Percentiles rank a stretch among this genome's conserved stretches.
Conservation (phyloP, 1,284 basidiomycete genomes). For the Erythrobasidium hasegawianum region DNA sequence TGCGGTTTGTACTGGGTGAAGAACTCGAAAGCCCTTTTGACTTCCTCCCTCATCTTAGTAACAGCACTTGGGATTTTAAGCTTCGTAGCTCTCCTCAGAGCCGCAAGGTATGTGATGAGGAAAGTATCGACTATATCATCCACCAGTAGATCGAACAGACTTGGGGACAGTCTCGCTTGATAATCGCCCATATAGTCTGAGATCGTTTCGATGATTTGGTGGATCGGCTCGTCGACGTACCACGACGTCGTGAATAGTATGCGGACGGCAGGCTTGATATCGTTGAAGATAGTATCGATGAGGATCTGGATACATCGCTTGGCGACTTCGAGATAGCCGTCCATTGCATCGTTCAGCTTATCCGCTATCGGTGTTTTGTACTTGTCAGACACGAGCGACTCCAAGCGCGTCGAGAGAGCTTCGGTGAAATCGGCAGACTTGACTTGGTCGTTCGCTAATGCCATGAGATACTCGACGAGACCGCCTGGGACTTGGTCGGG, state of each 20-base stretch:
- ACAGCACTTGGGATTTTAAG: conserved; percentile 80
- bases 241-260: conserved; percentile 75
- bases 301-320: conserved; percentile 93
- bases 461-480: conserved; percentile 92
- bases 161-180: conserved; percentile 81
- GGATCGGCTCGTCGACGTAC: conserved; percentile 73
- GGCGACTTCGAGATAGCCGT: conserved; percentile 95
- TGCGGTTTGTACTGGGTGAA: conserved; percentile 73
- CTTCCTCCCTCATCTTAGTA: conserved; percentile 75
- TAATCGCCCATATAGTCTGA: conserved; percentile 91
- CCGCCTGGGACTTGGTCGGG: conserved; percentile 76
- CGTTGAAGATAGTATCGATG: conserved; percentile 92
- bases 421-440: conserved; percentile 93
- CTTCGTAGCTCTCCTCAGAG: conserved; percentile 78
- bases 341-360: conserved; percentile 88
- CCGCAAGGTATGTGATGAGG: conserved; percentile 84
- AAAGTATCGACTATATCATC: conserved; percentile 92
- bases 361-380: conserved; percentile 80
- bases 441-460: conserved; percentile 97
- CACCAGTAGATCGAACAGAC: conserved; percentile 83
- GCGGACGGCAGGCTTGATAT: conserved; percentile 83
- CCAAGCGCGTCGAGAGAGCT: conserved; percentile 74
- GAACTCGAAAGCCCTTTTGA: conserved; percentile 70
- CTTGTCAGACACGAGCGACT: conserved; percentile 88
- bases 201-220: conserved; percentile 89